These are phyloP conservation scores for Fusarium buxicola DNA, from an alignment of 2,329 filamentous ascomycete species.

Conservation along the genomic window DNA sequence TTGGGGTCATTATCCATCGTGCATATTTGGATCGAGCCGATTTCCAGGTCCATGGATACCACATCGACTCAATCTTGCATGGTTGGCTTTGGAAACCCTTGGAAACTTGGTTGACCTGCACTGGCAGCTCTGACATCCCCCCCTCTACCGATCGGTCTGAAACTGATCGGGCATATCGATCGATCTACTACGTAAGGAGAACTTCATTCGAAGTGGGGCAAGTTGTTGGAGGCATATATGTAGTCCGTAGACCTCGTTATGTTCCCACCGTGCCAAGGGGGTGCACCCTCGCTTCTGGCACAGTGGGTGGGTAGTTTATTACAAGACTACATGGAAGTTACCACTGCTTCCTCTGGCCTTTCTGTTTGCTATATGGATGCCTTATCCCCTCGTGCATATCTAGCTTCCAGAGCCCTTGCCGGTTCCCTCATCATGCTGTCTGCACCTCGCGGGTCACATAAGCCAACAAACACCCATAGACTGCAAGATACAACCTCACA, in stretches of 20 bases:
- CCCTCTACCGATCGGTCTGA: not conserved
- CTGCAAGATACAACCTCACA: not conserved
- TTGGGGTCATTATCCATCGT: not conserved
- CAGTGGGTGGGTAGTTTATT: no score
- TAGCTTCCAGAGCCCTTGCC: slow-evolving; percentile 6
- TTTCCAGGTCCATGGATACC: slow-evolving; percentile 20
- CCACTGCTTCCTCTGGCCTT: no score
- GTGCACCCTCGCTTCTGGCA: no score
- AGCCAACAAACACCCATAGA: not conserved
- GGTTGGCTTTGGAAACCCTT: not conserved
- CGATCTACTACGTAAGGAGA: no score
- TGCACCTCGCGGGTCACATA: not conserved
- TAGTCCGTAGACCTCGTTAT: no score
- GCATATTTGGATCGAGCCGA: slow-evolving; percentile 24
- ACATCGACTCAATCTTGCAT: not conserved
- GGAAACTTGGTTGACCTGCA: not conserved
- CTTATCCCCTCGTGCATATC: not conserved
- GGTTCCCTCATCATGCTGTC: not conserved
- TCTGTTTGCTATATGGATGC: not conserved
- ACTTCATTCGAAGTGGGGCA: no score
- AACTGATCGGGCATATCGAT: not conserved
- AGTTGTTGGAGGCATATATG: no score
- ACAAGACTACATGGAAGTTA: no score
- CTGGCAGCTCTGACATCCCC: not conserved
- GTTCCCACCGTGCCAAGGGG: no score